Conservation (phyloP, 2,329 filamentous ascomycete genomes). For the Ilyonectria robusta region DNA sequence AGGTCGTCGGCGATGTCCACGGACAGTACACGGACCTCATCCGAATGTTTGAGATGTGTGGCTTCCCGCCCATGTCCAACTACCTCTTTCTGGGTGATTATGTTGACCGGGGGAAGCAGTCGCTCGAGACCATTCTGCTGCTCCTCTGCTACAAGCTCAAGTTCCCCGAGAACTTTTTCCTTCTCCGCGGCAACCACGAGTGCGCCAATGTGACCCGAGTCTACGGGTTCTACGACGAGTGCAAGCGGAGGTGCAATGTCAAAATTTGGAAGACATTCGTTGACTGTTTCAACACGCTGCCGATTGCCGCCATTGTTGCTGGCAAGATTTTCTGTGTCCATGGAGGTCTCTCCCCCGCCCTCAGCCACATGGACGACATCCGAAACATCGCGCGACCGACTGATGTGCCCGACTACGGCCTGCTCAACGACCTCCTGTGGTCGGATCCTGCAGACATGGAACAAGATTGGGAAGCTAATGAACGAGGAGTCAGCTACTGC, state of each 20-base stretch:
- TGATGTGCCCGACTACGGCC: constrained; percentile 95
- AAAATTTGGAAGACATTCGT: constrained; percentile 99
- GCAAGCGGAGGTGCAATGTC: constrained; percentile 99
- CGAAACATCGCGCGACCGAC: constrained; percentile 95
- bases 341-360: constrained; percentile 90
- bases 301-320: constrained; percentile 96
- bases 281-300: constrained; percentile 99
- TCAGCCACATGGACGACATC: constrained; percentile 98
- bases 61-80: constrained; percentile 98
- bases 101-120: constrained; percentile 99
- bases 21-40: constrained; percentile 99
- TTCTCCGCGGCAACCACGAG: constrained; percentile 98
- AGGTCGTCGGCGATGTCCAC: constrained; percentile 99
- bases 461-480: constrained; percentile 97
- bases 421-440: constrained; percentile 96
- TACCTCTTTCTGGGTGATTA: constrained; percentile 99
- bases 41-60: constrained; percentile 97
- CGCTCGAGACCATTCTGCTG: constrained; percentile 97
- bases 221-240: constrained; percentile 99
- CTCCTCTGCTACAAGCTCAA: constrained; percentile 99
- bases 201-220: constrained; percentile 99
- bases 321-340: constrained; percentile 99
- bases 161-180: constrained; percentile 99
- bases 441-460: constrained; percentile 99
- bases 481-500: constrained; percentile 96